These are phyloP conservation scores for Xanthoconium separans DNA, from an alignment of 1,284 basidiomycete genomes.

Conservation along the genomic window DNA sequence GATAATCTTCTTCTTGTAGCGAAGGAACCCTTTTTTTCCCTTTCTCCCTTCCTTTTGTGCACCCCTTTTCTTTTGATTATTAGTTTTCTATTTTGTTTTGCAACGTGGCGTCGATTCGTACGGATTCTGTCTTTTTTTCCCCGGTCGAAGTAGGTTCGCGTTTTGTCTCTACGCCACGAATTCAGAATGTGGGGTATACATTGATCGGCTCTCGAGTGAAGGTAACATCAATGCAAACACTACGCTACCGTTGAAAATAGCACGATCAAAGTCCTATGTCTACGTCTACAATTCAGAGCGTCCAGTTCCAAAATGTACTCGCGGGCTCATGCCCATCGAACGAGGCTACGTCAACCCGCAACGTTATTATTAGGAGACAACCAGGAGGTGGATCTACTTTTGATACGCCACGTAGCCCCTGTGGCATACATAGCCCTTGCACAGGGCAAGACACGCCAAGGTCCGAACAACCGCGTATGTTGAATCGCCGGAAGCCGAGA, in stretches of 20 bases:
- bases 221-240: too few species aligned
- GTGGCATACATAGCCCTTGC: too few species aligned
- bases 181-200: not conserved
- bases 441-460: too few species aligned
- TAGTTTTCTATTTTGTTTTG: constrained; percentile 35
- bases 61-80: constrained; percentile 26
- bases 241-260: not conserved
- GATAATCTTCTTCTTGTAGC: constrained; percentile 31
- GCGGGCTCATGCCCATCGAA: not conserved
- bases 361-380: not conserved
- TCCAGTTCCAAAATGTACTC: too few species aligned
- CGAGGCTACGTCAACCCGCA: not conserved
- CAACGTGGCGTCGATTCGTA: constrained; percentile 22
- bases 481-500: not conserved
- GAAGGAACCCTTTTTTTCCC: constrained; percentile 15
- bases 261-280: not conserved
- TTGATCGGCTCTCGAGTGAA: too few species aligned
- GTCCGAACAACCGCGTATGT: not conserved
- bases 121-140: constrained; percentile 22
- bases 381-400: not conserved
- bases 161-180: constrained; percentile 5
- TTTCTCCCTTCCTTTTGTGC: not conserved
- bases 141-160: constrained; percentile 7
- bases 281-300: not conserved
- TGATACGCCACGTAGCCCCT: not conserved